These are phyloP conservation scores for Geotrichum macrosporum DNA, from an alignment of 1,139 yeast species.

Conservation along the genomic window DNA sequence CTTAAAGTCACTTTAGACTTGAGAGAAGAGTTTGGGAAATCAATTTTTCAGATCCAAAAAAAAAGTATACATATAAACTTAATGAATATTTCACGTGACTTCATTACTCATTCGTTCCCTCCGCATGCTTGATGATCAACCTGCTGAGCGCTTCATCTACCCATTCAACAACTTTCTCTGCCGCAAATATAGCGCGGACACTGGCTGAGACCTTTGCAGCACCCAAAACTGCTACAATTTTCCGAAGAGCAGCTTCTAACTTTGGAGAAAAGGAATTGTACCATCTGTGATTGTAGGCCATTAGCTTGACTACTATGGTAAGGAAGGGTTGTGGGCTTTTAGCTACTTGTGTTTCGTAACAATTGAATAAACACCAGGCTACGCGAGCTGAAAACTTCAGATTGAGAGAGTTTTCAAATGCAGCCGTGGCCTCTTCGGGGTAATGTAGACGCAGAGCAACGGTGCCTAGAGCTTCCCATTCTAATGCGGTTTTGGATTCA, in stretches of 20 bases:
- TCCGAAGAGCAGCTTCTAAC: conserved; percentile 51
- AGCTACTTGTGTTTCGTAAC: conserved; percentile 40
- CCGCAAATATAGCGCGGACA: conserved; percentile 65
- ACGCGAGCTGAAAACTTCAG: conserved; percentile 81
- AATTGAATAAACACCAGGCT: conserved; percentile 66
- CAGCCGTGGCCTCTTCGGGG: conserved; percentile 72
- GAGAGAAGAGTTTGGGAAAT: background rate
- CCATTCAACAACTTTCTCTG: conserved; percentile 47
- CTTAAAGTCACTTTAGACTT: background rate
- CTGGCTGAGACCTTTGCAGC: conserved; percentile 68
- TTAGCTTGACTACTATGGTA: conserved; percentile 65
- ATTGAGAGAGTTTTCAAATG: conserved; percentile 66
- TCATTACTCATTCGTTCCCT: conserved; percentile 6
- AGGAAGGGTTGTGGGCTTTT: conserved; percentile 30
- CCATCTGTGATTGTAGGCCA: conserved; percentile 98
- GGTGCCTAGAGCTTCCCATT: conserved; percentile 89
- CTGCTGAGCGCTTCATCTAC: background rate
- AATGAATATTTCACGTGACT: background rate
- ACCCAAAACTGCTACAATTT: conserved; percentile 70
- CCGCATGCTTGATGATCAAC: background rate
- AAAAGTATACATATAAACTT: background rate
- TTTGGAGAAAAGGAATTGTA: conserved; percentile 80
- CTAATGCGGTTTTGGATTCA: conserved; percentile 67
- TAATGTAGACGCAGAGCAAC: conserved; percentile 76
- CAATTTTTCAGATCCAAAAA: background rate